Conservation (phyloP, 768 basidiomycete species). For the Suillus lakei region DNA sequence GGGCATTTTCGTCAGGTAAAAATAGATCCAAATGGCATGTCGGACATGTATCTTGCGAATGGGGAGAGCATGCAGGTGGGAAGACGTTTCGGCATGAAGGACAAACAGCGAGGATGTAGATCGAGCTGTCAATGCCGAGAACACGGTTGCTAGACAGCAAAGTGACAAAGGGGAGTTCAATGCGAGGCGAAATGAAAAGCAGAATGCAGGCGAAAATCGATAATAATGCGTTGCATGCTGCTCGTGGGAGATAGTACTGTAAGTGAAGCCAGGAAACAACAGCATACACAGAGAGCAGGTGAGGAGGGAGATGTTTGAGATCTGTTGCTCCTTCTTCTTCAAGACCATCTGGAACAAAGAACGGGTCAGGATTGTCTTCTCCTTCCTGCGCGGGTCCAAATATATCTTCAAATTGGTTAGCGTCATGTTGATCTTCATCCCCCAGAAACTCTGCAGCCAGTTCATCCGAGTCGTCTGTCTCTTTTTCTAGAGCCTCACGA, state of each 20-base stretch:
- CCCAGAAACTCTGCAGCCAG: background rate
- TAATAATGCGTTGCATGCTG: constrained; percentile 30
- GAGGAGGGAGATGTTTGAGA: constrained; percentile 20
- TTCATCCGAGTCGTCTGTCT: background rate
- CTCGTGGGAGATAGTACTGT: constrained; percentile 30
- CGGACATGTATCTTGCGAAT: constrained; percentile 7
- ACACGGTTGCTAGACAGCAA: constrained; percentile 22
- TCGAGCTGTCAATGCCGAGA: constrained; percentile 22
- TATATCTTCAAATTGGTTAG: background rate
- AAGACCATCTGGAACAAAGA: constrained; percentile 14
- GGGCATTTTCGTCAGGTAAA: constrained; percentile 7
- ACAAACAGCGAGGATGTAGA: constrained; percentile 28
- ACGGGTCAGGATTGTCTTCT: constrained; percentile 9
- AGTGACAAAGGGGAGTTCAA: constrained; percentile 22
- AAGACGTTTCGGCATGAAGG: constrained; percentile 27
- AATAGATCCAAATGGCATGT: background rate
- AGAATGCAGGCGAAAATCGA: constrained; percentile 22
- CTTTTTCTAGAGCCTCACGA: background rate
- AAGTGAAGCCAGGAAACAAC: constrained; percentile 33
- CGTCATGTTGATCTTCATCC: background rate
- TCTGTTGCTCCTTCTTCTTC: constrained; percentile 36
- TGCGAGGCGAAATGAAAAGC: constrained; percentile 2
- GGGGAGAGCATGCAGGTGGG: constrained; percentile 7
- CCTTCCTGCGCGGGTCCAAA: background rate
- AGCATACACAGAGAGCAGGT: constrained; percentile 27